Percentiles rank a stretch among this genome's conserved stretches.
Conservation (phyloP, 2,329 filamentous ascomycete species). For the Penicillium sp. region DNA sequence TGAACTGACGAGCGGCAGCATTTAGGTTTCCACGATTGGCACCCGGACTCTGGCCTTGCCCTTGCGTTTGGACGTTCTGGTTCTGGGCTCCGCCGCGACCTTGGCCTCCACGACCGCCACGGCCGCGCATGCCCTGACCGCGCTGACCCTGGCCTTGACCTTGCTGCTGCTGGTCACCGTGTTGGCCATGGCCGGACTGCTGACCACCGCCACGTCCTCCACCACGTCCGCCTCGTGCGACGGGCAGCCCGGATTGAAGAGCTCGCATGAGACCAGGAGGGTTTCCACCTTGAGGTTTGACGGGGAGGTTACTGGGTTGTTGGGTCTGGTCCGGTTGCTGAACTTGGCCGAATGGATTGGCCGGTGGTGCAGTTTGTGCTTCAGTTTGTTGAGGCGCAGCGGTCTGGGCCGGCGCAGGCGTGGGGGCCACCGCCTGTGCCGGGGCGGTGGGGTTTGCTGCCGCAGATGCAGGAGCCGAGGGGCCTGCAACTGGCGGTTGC, state of each 20-base stretch:
- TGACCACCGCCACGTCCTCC: conserved; percentile 40
- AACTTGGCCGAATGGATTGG: conserved; percentile 29
- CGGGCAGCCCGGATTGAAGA: conserved; percentile 44
- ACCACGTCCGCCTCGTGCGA: conserved; percentile 43
- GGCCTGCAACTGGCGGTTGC: not conserved
- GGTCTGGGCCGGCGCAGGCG: conserved; percentile 2
- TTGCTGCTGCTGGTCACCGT: conserved; percentile 31
- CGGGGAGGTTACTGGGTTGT: conserved; percentile 30
- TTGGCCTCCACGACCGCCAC: conserved; percentile 40
- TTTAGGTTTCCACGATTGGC: conserved; percentile 45
- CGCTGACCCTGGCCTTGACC: conserved; percentile 27
- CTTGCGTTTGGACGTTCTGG: conserved; percentile 15
- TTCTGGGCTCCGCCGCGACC: conserved; percentile 42
- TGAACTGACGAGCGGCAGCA: conserved; percentile 52
- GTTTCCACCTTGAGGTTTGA: conserved; percentile 36
- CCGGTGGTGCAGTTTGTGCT: conserved; percentile 13
- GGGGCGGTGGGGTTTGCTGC: not conserved
- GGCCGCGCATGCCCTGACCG: conserved; percentile 45
- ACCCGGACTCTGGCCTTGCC: conserved; percentile 26
- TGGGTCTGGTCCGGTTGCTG: conserved; percentile 23
- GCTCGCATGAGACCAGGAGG: conserved; percentile 42
- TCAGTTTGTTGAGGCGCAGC: conserved; percentile 17
- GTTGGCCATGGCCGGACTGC: conserved; percentile 30
- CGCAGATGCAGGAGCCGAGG: conserved; percentile 4
- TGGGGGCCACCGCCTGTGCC: not conserved